Percentiles rank a stretch among this genome's conserved stretches.
These are phyloP conservation scores for Centrapalus pauciflorus DNA, from an alignment of 129 eudicot species.

Conservation along the genomic window DNA sequence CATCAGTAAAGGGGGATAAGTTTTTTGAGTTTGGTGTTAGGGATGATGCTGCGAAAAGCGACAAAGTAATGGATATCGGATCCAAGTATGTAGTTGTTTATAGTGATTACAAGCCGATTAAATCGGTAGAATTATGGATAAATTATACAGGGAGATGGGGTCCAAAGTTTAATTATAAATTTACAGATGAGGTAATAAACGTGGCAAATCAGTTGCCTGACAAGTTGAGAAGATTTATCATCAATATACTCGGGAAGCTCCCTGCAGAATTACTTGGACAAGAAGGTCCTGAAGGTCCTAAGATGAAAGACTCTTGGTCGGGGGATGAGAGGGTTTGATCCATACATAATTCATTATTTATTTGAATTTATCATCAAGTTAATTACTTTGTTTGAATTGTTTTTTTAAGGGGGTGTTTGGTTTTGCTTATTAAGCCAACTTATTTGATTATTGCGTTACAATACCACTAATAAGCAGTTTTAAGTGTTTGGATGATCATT, in stretches of 20 bases:
- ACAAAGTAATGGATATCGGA: slow-evolving; percentile 23
- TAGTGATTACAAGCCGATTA: neutral
- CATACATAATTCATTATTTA: no score
- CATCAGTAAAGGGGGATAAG: slow-evolving; percentile 7
- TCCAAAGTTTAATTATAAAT: slow-evolving; percentile 16
- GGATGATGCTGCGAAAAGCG: slow-evolving; percentile 24
- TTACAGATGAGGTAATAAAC: neutral
- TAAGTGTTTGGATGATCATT: no score
- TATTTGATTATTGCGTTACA: no score
- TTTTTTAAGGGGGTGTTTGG: no score
- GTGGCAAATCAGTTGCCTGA: neutral
- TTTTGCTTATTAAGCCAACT: no score
- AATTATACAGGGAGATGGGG: slow-evolving; percentile 36
- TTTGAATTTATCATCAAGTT: no score
- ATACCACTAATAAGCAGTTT: no score
- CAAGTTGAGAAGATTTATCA: neutral
- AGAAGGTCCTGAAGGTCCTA: slow-evolving; percentile 36
- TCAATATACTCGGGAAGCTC: neutral
- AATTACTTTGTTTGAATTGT: no score
- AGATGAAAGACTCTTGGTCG: slow-evolving; percentile 20
- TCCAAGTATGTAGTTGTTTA: slow-evolving; percentile 7
- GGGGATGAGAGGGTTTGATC: slow-evolving; percentile 22
- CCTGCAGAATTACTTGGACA: slow-evolving; percentile 27
- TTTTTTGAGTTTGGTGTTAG: slow-evolving; percentile 15
- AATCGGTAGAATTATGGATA: slow-evolving; percentile 15